Percentiles rank a stretch among this genome's conserved stretches.
Evolutionary conservation across 1,284 basidiomycete species (phyloP).

Genomic region (Ustilago xerochloae): DNA sequence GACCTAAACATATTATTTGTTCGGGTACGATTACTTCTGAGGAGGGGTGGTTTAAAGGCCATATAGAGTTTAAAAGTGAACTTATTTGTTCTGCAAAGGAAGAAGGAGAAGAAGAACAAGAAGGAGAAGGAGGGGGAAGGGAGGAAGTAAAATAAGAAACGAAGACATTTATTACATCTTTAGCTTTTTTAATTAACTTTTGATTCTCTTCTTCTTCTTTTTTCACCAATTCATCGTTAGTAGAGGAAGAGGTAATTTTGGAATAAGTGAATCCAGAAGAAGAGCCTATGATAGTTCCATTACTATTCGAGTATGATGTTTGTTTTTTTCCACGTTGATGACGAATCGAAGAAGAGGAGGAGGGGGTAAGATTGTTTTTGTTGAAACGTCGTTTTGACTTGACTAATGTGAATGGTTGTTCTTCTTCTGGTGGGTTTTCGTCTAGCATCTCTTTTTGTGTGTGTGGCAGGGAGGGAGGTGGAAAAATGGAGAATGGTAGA

Average conservation of each 20-base stretch:
- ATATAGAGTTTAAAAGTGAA: background rate
- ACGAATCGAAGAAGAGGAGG: too few species aligned
- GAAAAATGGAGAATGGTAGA: too few species aligned
- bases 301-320: constrained; percentile 1
- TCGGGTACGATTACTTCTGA: background rate
- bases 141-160: constrained; percentile 8
- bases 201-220: background rate
- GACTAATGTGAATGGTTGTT: constrained; percentile 1
- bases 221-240: too few species aligned
- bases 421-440: background rate
- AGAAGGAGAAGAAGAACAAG: too few species aligned
- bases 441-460: background rate
- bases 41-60: background rate
- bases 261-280: too few species aligned
- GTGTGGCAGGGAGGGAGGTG: background rate
- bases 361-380: too few species aligned
- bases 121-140: too few species aligned
- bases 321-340: background rate
- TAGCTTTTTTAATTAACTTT: background rate
- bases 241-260: background rate
- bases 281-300: background rate
- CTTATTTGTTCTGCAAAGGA: background rate
- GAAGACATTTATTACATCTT: constrained; percentile 7
- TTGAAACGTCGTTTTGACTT: constrained; percentile 5
- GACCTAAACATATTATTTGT: constrained; percentile 28